Evolutionary conservation across 108 stramenopile genomes (phyloP), one percentile per base, ranked within the genome.

Genomic region (Schizochytrium sp.): DNA sequence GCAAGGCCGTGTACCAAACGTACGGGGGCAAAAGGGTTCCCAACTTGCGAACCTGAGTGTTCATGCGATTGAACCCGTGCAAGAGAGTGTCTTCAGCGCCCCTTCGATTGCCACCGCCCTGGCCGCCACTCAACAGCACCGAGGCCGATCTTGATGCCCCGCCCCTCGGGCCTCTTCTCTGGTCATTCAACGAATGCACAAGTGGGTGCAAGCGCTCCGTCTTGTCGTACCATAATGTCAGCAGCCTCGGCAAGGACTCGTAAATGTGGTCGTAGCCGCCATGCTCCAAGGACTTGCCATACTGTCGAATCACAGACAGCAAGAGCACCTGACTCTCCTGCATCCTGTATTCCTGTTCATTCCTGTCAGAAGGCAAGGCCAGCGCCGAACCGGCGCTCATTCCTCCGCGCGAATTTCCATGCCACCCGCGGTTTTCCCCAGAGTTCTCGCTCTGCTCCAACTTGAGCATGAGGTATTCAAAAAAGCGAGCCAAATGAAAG

Each of bases 191-290:
- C n/a, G 60, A 5, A 12, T 58, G 29, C 87, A 88, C 14, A 76
- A 89, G 76, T 6, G 76, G 76, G 51, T 83, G 51, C 45, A 83
- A 16, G 19, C 48, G 48, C 51, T 83, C 76, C n/a, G 51, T 4
- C 23, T 83, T 53, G 10, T 43, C 25, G 47, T 71, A 72, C 90
- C 90, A 91, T 18, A 89, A 16, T 10, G 90, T 91, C 51, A 91
- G 87, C 41, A 91, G 53, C 25, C 90, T 69, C 18, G 90, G 90
- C 34, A 90, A 44, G 47, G 87, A 72, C 87, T 90, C 51, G 88
- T 88, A 55, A 41, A 55, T 8, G 16, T 87, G 69, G 3, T 87
- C 48, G 51, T 83, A 83, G 0, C 48, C 76, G 45, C 76, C 76
- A 53, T 83, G 45, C 76, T 83, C 76, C 19, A 90, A 58, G 34